phyloP scores from a whole-genome alignment of 768 basidiomycete species.

The Boletus subparvulus region DNA sequence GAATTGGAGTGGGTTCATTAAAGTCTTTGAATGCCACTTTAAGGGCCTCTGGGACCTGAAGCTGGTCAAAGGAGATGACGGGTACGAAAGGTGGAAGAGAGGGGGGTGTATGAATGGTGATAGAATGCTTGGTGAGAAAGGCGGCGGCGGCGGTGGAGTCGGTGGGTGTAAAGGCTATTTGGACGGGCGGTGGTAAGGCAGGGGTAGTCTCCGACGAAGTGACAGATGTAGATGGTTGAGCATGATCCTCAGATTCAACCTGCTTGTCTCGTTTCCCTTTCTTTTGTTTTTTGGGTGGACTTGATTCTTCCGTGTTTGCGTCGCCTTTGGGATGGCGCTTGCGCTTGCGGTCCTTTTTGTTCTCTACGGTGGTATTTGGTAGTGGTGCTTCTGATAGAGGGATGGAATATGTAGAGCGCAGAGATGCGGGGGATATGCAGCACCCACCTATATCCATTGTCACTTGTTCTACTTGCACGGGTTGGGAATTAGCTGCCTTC shows the following conservation, averaged over 20 bases:
- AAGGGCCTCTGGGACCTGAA: conserved; percentile 65
- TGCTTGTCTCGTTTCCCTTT: conserved; percentile 24
- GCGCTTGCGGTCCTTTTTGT: conserved; percentile 27
- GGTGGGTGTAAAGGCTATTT: conserved; percentile 11
- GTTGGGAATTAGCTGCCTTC: neutral
- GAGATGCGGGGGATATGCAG: neutral
- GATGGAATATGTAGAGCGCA: neutral
- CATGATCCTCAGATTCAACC: neutral
- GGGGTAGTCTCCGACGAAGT: conserved; percentile 11
- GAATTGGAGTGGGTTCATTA: conserved; percentile 90
- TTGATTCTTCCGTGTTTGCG: conserved; percentile 2
- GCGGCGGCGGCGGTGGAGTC: conserved; percentile 45
- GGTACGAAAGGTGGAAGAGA: conserved; percentile 54
- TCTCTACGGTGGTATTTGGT: conserved; percentile 7
- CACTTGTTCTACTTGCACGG: neutral
- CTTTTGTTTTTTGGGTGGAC: conserved; percentile 26
- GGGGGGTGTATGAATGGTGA: conserved; percentile 64
- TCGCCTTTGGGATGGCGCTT: conserved; percentile 16
- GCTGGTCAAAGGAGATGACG: conserved; percentile 69
- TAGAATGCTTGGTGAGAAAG: conserved; percentile 70
- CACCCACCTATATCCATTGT: conserved; percentile 1
- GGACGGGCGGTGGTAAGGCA: conserved; percentile 16
- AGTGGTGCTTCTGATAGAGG: neutral
- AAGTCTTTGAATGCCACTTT: conserved; percentile 65
- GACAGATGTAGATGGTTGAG: conserved; percentile 1